Conservation (phyloP, 2,329 filamentous ascomycete species). For the Ophiostoma perfectum region DNA sequence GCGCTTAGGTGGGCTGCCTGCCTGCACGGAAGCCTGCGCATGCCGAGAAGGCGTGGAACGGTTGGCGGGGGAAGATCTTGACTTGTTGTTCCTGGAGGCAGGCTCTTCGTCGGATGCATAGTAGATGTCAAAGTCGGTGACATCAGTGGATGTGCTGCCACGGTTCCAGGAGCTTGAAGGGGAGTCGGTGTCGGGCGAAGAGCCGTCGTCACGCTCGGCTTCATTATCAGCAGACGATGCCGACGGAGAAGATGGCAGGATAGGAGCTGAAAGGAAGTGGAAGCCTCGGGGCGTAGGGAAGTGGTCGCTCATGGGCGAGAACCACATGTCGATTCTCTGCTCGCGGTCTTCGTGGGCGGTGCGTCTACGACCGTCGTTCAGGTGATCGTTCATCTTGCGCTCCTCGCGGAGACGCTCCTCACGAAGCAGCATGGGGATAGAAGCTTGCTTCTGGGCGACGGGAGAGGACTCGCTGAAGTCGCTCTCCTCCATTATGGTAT, state of each 20-base stretch:
- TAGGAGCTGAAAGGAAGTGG: constrained; percentile 58
- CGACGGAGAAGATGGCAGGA: constrained; percentile 57
- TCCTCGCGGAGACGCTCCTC: constrained; percentile 9
- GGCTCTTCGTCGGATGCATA: constrained; percentile 76
- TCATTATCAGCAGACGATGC: constrained; percentile 47
- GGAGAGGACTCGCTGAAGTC: constrained; percentile 25
- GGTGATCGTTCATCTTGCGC: constrained; percentile 37
- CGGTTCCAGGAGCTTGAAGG: constrained; percentile 58
- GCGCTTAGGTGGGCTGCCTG: constrained; percentile 1
- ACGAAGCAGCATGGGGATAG: constrained; percentile 18
- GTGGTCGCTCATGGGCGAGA: constrained; percentile 56
- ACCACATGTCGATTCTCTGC: constrained; percentile 53
- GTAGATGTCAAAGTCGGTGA: constrained; percentile 77
- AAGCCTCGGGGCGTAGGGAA: constrained; percentile 68
- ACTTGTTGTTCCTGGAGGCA: constrained; percentile 35
- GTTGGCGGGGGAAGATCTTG: background rate
- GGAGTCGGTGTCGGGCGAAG: constrained; percentile 32
- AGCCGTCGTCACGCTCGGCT: constrained; percentile 30
- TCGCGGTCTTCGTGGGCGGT: constrained; percentile 33
- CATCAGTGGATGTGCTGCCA: constrained; percentile 53
- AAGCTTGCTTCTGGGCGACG: background rate
- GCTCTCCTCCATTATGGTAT: constrained; percentile 57
- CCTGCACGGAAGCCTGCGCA: background rate
- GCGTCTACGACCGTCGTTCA: constrained; percentile 18
- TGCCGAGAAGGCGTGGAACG: background rate